These are phyloP conservation scores for Phtheirospermum japonicum DNA, from an alignment of 257 asterid species.

Conservation along the genomic window DNA sequence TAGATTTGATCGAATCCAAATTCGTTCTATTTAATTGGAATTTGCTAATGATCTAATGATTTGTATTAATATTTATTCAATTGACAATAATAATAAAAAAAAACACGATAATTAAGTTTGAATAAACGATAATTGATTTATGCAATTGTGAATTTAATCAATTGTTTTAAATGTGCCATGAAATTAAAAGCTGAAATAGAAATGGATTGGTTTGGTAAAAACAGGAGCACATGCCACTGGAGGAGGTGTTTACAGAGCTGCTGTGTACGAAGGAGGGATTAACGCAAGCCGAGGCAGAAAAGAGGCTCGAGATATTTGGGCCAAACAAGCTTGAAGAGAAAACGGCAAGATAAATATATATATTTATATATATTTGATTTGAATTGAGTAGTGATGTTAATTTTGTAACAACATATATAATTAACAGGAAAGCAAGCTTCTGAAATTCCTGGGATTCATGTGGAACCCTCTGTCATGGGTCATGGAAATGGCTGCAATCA, in stretches of 20 bases:
- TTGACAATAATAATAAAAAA: too few species aligned
- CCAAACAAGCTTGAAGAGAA: conserved; percentile 90
- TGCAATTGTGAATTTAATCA: too few species aligned
- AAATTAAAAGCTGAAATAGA: too few species aligned
- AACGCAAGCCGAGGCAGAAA: conserved; percentile 47
- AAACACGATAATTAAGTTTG: too few species aligned
- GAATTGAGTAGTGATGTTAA: not conserved
- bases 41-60: not conserved
- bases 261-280: conserved; percentile 71
- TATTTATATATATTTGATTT: not conserved
- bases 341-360: conserved; percentile 37
- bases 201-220: not conserved
- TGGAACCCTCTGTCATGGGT: conserved; percentile 95
- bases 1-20: too few species aligned
- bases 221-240: conserved; percentile 74
- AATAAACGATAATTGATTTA: not conserved
- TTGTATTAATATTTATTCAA: not conserved
- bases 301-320: conserved; percentile 70
- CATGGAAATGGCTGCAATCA: conserved; percentile 76
- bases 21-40: too few species aligned
- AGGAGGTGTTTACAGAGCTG: conserved; percentile 71
- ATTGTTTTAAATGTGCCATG: too few species aligned
- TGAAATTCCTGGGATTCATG: conserved; percentile 71
- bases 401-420: not conserved
- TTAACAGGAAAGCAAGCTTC: conserved; percentile 59